Conservation (phyloP, 1,139 yeast genomes). For the Protomyces lactucae-debilis region DNA sequence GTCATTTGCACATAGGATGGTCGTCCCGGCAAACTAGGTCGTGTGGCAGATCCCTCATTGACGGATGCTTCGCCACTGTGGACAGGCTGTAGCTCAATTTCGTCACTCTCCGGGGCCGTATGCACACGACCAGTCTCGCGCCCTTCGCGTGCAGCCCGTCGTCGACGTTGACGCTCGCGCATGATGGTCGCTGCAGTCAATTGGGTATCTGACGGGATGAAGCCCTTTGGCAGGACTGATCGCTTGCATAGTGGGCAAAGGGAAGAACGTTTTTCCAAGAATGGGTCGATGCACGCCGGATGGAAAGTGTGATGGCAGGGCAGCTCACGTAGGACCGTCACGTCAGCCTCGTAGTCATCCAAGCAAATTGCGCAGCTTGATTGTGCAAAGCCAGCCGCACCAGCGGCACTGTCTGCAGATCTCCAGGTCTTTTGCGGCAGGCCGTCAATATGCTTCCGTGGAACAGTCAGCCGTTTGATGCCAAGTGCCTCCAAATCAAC, state of each 20-base stretch:
- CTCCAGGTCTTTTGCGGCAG: conserved; percentile 34
- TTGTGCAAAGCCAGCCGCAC: conserved; percentile 29
- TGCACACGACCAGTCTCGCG: neutral
- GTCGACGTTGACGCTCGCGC: conserved; percentile 34
- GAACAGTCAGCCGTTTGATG: conserved; percentile 35
- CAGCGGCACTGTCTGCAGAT: neutral
- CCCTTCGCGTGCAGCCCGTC: neutral
- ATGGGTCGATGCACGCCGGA: conserved; percentile 36
- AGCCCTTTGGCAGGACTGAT: conserved; percentile 35
- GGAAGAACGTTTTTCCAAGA: conserved; percentile 34
- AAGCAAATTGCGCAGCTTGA: conserved; percentile 37
- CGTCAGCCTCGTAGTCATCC: conserved; percentile 34
- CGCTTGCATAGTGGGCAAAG: conserved; percentile 37
- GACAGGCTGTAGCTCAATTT: neutral
- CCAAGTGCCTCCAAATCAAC: conserved; percentile 36
- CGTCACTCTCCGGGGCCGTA: neutral
- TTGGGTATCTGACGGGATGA: conserved; percentile 34
- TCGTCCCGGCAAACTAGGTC: neutral
- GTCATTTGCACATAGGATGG: neutral
- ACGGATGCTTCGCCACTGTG: neutral
- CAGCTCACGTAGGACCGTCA: conserved; percentile 35
- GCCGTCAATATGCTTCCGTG: conserved; percentile 33
- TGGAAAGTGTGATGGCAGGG: conserved; percentile 37
- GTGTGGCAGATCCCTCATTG: neutral
- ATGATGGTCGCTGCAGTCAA: conserved; percentile 36